Base-by-base conservation (phyloP, 495 filamentous ascomycete genomes). In the Pseudotulostoma volvatum region DNA sequence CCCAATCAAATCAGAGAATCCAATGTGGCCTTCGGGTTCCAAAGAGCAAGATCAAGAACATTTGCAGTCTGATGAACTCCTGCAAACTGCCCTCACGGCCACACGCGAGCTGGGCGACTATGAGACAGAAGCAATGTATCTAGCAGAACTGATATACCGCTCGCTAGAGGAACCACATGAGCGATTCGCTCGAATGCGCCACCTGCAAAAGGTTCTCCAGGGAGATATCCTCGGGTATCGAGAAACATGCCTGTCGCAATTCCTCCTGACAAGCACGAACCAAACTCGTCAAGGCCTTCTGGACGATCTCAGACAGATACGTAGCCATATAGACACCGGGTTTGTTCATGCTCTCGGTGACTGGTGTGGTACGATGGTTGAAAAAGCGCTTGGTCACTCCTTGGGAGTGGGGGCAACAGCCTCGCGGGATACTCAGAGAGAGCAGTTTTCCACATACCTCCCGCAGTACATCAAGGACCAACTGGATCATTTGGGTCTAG, bases 1-100 rank as follows among this genome's bases (percentile, higher is more conserved):
- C 17, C 38, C 43, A 11, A 40, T 48, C n/a, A 33, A 17, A 16
- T 39, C 33, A 4, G 46, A 18, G 16, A 32, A 32, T 7, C 20
- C 44, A 14, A 44, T 13, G 2, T 35, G 33, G 33, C 1, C 15
- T 9, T 16, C 1, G n/a, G n/a, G n/a, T n/a, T 35, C 18, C 33
- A 16, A 35, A 35, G 9, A 17, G 3, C 33, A 35, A 16, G 3
- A 9, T 1, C 9, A 9, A 9, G 14, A 16, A 35, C 3, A 35
- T 2, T 35, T 9, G 33, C 1, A n/a, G n/a, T n/a, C n/a, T n/a
- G n/a, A n/a, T n/a, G n/a, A n/a, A n/a, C 33, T 35, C 18, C 33
- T 35, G 9, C 2, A 9, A 35, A 35, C 33, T 1, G 3, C 18
- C 1, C 15, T 35, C 9, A 35, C 15, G 9, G 33, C 18, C 9